Evolutionary conservation across 2,329 filamentous ascomycete species (phyloP).

Genomic region (Ophiostoma tasmaniense): DNA sequence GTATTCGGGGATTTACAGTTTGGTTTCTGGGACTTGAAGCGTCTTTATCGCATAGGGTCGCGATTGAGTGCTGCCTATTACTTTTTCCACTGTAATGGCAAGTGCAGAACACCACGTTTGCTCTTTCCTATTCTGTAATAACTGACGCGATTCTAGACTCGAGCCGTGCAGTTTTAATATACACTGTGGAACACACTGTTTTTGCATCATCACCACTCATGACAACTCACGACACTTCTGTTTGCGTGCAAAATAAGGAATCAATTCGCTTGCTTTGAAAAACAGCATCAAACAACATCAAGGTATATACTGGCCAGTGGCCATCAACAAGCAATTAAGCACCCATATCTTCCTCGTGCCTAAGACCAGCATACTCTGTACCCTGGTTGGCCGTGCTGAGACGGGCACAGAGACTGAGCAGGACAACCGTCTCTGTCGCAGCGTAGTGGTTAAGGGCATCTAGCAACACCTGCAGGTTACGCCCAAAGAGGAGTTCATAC

Average conservation of each 20-base stretch:
- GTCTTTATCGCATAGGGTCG: neutral
- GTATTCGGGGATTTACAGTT: neutral
- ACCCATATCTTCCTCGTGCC: conserved; percentile 41
- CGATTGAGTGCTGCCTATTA: neutral
- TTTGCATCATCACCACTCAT: neutral
- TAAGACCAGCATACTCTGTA: conserved; percentile 52
- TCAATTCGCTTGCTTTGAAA: neutral
- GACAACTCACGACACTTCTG: neutral
- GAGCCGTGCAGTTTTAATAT: neutral
- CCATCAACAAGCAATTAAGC: neutral
- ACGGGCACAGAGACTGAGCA: conserved; percentile 77
- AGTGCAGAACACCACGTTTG: neutral
- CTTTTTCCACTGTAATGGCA: neutral
- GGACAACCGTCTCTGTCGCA: conserved; percentile 90
- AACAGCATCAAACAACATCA: neutral
- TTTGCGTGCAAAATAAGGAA: neutral
- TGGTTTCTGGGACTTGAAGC: neutral
- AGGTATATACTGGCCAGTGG: neutral
- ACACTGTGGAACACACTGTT: neutral
- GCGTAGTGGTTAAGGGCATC: conserved; percentile 96
- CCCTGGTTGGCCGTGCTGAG: conserved; percentile 76
- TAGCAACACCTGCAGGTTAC: conserved; percentile 86
- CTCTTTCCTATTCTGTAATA: neutral
- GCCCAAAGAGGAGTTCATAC: conserved; percentile 87
- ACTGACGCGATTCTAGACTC: neutral